Base-by-base conservation (phyloP, 345 rosid species). In the Citrus hindsii region DNA sequence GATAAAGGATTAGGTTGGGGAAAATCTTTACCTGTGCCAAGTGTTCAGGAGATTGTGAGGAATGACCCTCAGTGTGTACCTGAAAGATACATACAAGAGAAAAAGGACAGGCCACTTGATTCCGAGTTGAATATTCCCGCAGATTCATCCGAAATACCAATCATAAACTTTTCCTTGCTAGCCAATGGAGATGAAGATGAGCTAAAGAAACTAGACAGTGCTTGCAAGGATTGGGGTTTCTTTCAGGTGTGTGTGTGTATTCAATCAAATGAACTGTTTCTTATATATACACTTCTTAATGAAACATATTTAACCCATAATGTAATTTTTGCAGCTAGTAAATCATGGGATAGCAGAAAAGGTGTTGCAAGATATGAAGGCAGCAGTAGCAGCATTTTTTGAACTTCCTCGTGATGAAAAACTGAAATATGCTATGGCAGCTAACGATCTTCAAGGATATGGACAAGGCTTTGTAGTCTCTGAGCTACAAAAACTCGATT, bases 221-320 rank as follows among this genome's bases (percentile, higher is more conserved):
- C 80, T 51, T 82, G 87, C 85, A 80, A 67, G 58, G 81, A 76
- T 3, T 84, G 89, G 87, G 89, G 83, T 27, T 84, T 84, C 80
- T 86, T 82, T 80, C 82, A 82, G 85, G 83, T 73, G 32, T 1
- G 14, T 61, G 0, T 19, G 5, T 53, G 30, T 2, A 6, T 35
- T 35, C 37, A 48, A 35, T 33, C 14, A 60, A 19, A 59, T 22
- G 19, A 19, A 25, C 16, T n/a, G 13, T 55, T 24, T 33, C 27
- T 14, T 14, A 46, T 1, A 1, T 13, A 19, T 27, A 21, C 13
- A 1, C 9, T 51, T 24, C 19, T 9, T 28, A 19, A 14, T 18
- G 9, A 18, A 18, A 9, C 58, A 16, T 28, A 70, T 16, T 53
- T 5, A 53, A 69, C 22, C 56, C n/a, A 22, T 5, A 14, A 13